Conservation (phyloP, 2,329 filamentous ascomycete genomes). For the Aspergillus awamori region DNA sequence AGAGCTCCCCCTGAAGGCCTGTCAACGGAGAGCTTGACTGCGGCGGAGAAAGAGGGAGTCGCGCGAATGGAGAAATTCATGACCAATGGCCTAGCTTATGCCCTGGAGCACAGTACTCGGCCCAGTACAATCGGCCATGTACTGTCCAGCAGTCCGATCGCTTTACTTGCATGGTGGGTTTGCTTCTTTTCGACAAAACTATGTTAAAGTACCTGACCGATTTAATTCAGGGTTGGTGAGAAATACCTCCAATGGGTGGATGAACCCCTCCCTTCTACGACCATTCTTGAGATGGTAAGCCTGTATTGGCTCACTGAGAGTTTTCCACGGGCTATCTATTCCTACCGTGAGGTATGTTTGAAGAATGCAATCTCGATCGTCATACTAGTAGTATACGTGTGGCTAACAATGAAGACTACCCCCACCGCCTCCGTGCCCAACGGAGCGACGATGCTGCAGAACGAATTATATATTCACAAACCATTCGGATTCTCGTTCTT, state of each 20-base stretch:
- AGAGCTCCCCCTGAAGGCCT: not conserved
- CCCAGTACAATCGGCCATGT: constrained; percentile 6
- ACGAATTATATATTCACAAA: constrained; percentile 40
- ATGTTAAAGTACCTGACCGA: not conserved
- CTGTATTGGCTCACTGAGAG: constrained; percentile 46
- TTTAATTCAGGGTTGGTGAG: constrained; percentile 40
- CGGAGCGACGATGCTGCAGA: not conserved
- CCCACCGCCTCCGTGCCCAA: not conserved
- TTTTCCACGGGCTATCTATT: constrained; percentile 38
- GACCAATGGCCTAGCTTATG: constrained; percentile 5
- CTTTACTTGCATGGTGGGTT: constrained; percentile 8
- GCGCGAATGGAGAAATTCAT: not conserved
- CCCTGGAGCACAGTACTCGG: constrained; percentile 5
- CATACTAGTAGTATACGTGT: not conserved
- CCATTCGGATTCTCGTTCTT: constrained; percentile 54
- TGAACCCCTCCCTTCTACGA: constrained; percentile 31
- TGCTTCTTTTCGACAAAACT: too few relatives aligned
- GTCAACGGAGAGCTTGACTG: not conserved
- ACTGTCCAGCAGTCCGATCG: constrained; percentile 4
- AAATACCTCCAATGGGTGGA: constrained; percentile 44
- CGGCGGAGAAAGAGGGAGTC: not conserved
- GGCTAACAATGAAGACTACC: not conserved
- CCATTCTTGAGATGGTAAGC: constrained; percentile 38
- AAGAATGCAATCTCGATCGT: not conserved
- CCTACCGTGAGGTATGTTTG: constrained; percentile 32